These are phyloP conservation scores for Curvularia hawaiiensis DNA, from an alignment of 2,329 filamentous ascomycete species.

Conservation along the genomic window DNA sequence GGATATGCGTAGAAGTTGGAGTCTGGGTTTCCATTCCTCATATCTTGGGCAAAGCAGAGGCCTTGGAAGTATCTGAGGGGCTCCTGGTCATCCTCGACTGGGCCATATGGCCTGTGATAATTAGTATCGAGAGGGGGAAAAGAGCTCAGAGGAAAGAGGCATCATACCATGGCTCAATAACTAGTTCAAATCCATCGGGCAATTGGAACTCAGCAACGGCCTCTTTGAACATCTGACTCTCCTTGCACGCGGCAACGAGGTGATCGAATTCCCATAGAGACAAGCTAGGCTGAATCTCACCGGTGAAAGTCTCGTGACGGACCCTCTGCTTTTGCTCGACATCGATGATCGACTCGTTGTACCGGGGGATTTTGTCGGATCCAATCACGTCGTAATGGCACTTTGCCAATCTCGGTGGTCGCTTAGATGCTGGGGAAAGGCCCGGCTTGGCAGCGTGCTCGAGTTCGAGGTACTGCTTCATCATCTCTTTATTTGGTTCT, in stretches of 20 bases:
- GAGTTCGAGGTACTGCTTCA: slow-evolving; percentile 55
- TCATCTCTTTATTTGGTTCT: slow-evolving; percentile 56
- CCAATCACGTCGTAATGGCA: slow-evolving; percentile 64
- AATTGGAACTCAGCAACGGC: slow-evolving; percentile 58
- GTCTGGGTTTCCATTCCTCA: slow-evolving; percentile 50
- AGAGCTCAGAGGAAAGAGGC: not conserved
- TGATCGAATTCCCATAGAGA: slow-evolving; percentile 50
- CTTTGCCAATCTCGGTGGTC: slow-evolving; percentile 57
- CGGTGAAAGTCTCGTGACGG: slow-evolving; percentile 52
- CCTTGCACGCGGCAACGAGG: slow-evolving; percentile 53
- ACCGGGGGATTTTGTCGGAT: slow-evolving; percentile 57
- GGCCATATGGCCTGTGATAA: slow-evolving; percentile 55
- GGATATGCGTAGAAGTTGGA: slow-evolving; percentile 51
- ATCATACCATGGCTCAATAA: slow-evolving; percentile 57
- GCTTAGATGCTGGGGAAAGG: slow-evolving; percentile 48
- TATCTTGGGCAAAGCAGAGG: slow-evolving; percentile 59
- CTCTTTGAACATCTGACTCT: slow-evolving; percentile 59
- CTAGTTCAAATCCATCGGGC: slow-evolving; percentile 61
- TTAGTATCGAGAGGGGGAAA: slow-evolving; percentile 7
- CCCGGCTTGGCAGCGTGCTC: slow-evolving; percentile 51
- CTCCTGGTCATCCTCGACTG: slow-evolving; percentile 54
- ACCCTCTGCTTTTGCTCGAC: slow-evolving; percentile 50
- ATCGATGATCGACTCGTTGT: slow-evolving; percentile 61
- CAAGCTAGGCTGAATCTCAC: slow-evolving; percentile 56
- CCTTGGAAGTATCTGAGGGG: slow-evolving; percentile 60